phyloP scores from a whole-genome alignment of 2,329 filamentous ascomycete species.

The Zymoseptoria pseudotritici region DNA sequence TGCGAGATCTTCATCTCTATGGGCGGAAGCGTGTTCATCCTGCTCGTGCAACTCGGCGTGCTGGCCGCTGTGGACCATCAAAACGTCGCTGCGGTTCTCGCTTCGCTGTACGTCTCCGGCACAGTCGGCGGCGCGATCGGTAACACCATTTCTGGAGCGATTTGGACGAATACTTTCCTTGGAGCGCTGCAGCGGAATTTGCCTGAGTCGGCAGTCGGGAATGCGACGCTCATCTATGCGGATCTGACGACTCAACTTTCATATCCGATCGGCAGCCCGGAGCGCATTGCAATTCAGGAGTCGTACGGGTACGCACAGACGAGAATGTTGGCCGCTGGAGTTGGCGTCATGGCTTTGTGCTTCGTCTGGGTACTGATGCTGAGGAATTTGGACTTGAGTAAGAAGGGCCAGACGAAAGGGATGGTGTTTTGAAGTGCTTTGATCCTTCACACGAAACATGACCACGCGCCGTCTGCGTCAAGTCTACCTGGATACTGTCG shows the following conservation, averaged over 20 bases:
- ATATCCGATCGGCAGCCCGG: conserved; percentile 37
- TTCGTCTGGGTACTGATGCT: conserved; percentile 25
- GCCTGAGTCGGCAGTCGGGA: conserved; percentile 30
- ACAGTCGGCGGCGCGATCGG: conserved; percentile 31
- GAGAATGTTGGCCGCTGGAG: conserved; percentile 35
- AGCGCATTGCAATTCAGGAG: conserved; percentile 38
- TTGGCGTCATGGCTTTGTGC: conserved; percentile 23
- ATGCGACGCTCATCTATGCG: conserved; percentile 32
- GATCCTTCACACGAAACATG: neutral
- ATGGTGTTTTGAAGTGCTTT: conserved; percentile 19
- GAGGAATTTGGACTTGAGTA: conserved; percentile 29
- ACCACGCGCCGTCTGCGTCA: neutral
- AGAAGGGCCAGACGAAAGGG: conserved; percentile 30
- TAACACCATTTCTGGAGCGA: conserved; percentile 26
- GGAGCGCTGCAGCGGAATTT: conserved; percentile 34
- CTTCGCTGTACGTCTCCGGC: conserved; percentile 28
- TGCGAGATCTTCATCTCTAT: conserved; percentile 35
- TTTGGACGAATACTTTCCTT: conserved; percentile 28
- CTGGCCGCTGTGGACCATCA: conserved; percentile 29
- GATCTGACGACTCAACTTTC: conserved; percentile 31
- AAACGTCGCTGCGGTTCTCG: conserved; percentile 29
- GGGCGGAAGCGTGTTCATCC: conserved; percentile 22
- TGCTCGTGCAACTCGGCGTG: conserved; percentile 30
- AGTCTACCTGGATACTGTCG: too few relatives aligned
- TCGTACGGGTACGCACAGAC: conserved; percentile 44